Evolutionary conservation across 306 rosid genomes (phyloP), one percentile per base, ranked within the genome.

Genomic region (Rubus parviflorus): DNA sequence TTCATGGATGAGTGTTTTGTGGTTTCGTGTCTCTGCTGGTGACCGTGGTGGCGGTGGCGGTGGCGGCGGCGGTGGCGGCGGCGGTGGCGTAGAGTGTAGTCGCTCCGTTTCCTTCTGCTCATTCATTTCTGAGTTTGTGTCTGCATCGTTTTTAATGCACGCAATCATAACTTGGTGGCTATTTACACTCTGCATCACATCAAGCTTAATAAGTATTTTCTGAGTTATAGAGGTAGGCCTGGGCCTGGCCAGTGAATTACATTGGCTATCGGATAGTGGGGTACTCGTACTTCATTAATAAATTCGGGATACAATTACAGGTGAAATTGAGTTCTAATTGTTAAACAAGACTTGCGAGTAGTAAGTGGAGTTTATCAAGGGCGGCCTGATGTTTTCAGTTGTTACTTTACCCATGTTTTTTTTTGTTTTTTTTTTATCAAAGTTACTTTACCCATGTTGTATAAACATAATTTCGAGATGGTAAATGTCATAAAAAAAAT

Each of bases 81-180:
- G 51, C 19, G 23, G 13, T 57, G 58, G 58, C 58, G 23, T 53
- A 7, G 23, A 19, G 60, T n/a, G 61, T 54, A 23, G 25, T 54
- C 60, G n/a, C 42, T 30, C n/a, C 7, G n/a, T 54, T 65, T 51
- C 15, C 7, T 47, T 64, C 30, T 30, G 12, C n/a, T 20, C 46
- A 4, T 42, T 14, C 49, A 22, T 42, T n/a, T 75, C 52, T 49
- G 61, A 7, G 25, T 17, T 12, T 68, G 45, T 62, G 63, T 78
- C 73, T 52, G 74, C 23, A 66, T 75, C 73, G 46, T 76, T 52
- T 53, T 81, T 73, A 81, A 79, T 83, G 86, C 87, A 83, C 42
- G 86, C 83, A 86, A 86, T 83, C 86, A 86, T 86, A 78, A 83
- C 84, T 38, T 47, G 81, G 79, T 62, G 76, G 80, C 70, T 73